These are phyloP conservation scores for Auriscalpium orientale DNA, from an alignment of 768 basidiomycete species.

Conservation along the genomic window DNA sequence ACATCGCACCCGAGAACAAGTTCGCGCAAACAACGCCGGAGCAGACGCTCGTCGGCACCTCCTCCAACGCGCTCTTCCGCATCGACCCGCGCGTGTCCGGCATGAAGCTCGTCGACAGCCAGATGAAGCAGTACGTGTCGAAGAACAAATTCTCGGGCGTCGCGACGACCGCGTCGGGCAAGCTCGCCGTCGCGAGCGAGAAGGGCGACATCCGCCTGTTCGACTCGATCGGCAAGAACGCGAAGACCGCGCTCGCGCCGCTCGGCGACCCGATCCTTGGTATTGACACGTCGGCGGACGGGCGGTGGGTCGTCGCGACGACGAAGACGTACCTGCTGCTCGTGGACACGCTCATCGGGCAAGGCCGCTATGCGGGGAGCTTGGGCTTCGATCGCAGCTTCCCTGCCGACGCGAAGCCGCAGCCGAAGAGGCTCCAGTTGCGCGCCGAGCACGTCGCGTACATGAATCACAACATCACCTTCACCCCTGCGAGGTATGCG, in stretches of 20 bases:
- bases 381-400: constrained; percentile 92
- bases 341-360: constrained; percentile 92
- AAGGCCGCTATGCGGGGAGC: constrained; percentile 74
- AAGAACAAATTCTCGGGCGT: constrained; percentile 96
- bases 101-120: constrained; percentile 86
- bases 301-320: constrained; percentile 92
- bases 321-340: constrained; percentile 90
- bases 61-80: constrained; percentile 93
- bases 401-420: constrained; percentile 90
- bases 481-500: constrained; percentile 85
- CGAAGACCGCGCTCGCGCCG: constrained; percentile 94
- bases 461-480: constrained; percentile 81
- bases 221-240: constrained; percentile 95
- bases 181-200: constrained; percentile 88
- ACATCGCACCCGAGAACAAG: constrained; percentile 90
- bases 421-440: constrained; percentile 81
- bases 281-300: constrained; percentile 89
- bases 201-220: constrained; percentile 96
- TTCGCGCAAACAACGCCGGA: constrained; percentile 90
- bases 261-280: constrained; percentile 94
- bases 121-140: constrained; percentile 92
- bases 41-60: constrained; percentile 89
- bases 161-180: constrained; percentile 78
- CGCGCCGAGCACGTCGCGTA: constrained; percentile 89
- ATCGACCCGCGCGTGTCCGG: constrained; percentile 94